Evolutionary conservation across 805 yeast species (phyloP), one percentile per base, ranked within the genome.

Genomic region (Schizosaccharomyces japonicus): DNA sequence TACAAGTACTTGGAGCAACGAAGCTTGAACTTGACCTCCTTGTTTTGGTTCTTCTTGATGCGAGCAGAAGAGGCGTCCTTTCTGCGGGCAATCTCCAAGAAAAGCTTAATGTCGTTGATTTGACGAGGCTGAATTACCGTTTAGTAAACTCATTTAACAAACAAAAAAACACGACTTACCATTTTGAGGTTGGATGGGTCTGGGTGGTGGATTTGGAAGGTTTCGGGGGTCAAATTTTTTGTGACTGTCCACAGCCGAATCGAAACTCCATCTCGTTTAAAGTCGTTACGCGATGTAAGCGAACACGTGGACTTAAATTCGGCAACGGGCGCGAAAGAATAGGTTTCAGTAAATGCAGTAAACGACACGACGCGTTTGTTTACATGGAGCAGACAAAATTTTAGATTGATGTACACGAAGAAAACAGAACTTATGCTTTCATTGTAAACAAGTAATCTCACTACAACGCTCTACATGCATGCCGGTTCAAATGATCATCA

Each of bases 1-100:
- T 90, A 90, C 65, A 83, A 77, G 75, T 80, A 68, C 68, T 74
- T 83, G 56, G 94, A 63, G 69, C 95, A 95, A 77, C 96, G 84
- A 64, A 90, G 82, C 81, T 90, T 90, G 85, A 90, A 90, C 73
- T 90, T 90, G 73, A 95, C 84, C 72, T 80, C 90, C 72, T 80
- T 79, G 77, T 73, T 73, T 66, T 73, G 68, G 83, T 83, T 83
- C 72, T 78, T 76, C 79, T 90, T 90, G 75, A 90, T 80, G 66
- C 85, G 77, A 62, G 94, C 95, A 56, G 79, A 69, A 70, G 75
- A 75, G 66, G 90, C 83, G 76, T 85, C 96, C 63, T 84, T 75
- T 76, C 95, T 62, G 53, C 61, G 57, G 48, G 67, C 83, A 68
- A 84, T 77, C 73, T 82, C 94, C 68, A 90, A 82, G 73, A 90